Conservation (phyloP, 352 stramenopile species). For the Pythium phragmitis region DNA sequence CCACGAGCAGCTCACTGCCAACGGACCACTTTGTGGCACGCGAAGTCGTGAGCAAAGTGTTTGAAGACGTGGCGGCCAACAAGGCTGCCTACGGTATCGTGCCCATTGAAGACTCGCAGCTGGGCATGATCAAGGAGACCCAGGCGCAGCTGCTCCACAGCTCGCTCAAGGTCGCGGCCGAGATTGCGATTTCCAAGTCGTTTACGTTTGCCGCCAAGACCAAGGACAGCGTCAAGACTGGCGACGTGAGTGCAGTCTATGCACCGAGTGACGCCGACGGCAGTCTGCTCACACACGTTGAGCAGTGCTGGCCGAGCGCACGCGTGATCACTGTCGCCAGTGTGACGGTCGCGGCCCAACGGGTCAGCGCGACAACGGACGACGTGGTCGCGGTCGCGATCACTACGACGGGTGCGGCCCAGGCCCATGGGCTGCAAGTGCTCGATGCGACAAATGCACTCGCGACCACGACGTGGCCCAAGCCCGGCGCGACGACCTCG, state of each 20-base stretch:
- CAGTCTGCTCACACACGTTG: conserved; percentile 51
- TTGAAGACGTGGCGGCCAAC: conserved; percentile 77
- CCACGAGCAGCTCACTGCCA: conserved; percentile 20
- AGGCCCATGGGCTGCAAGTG: conserved; percentile 39
- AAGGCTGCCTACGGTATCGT: conserved; percentile 84
- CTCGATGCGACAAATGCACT: conserved; percentile 54
- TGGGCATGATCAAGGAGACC: conserved; percentile 87
- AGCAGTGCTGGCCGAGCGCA: conserved; percentile 72
- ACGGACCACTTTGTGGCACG: conserved; percentile 51
- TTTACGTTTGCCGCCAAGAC: conserved; percentile 71
- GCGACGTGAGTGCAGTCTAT: conserved; percentile 62
- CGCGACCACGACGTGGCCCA: conserved; percentile 41
- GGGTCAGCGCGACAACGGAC: conserved; percentile 22
- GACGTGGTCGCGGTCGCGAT: conserved; percentile 51
- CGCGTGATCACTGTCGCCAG: conserved; percentile 63
- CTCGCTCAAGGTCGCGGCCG: conserved; percentile 76
- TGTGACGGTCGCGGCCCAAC: conserved; percentile 57
- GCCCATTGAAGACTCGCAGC: conserved; percentile 81
- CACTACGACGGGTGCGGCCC: conserved; percentile 48
- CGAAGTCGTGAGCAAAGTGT: conserved; percentile 74
- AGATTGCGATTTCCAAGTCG: conserved; percentile 67
- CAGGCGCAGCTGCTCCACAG: conserved; percentile 69
- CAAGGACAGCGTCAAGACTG: conserved; percentile 37
- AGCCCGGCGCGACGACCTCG: conserved; percentile 26
- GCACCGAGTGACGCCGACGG: conserved; percentile 55